Evolutionary conservation across 1,284 basidiomycete species (phyloP), one percentile per base, ranked within the genome.

Genomic region (Ganoderma meredithae): DNA sequence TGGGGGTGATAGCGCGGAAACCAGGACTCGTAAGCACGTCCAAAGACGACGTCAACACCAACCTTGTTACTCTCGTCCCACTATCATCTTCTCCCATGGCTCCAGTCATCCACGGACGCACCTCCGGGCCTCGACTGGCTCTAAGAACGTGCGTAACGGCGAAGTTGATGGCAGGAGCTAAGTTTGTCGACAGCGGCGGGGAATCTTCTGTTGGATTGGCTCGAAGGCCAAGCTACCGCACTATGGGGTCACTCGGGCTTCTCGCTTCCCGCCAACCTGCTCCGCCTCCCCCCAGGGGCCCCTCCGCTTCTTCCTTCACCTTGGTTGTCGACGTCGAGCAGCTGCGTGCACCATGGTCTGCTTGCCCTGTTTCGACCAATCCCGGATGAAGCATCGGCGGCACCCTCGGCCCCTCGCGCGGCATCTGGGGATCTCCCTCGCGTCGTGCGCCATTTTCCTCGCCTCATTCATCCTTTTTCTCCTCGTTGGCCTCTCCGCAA

Each of bases 401-500:
- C 72, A 43, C 59, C 72, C 75, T 13, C 75, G 75, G 44, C 69
- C 73, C 39, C 72, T 76, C 69, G 71, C 69, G 2, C 73, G 72
- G 39, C 85, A 90, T 73, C 79, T 81, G n/a, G 65, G 79, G 47
- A 77, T 88, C 65, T 87, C 86, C 22, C 71, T 83, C 63, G 69
- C 83, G 27, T 82, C 84, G 56, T 81, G 83, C 71, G 71, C 82
- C 47, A 76, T 87, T 27, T 84, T 89, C 60, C 74, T 90, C 66
- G 74, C 78, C 3, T 84, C 89, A 8, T 93, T 91, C 78, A 60
- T 92, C n/a, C 85, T 95, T 60, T 86, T 91, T 67, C 83, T 95
- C 31, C 84, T 95, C 66, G 89, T 92, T 64, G 90, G 89, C 5
- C 80, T 95, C 69, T 94, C 92, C 7, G 79, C 91, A 31, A 88